These are phyloP conservation scores for Hypoxylon cercidicola DNA, from an alignment of 495 filamentous ascomycete species.

Conservation along the genomic window DNA sequence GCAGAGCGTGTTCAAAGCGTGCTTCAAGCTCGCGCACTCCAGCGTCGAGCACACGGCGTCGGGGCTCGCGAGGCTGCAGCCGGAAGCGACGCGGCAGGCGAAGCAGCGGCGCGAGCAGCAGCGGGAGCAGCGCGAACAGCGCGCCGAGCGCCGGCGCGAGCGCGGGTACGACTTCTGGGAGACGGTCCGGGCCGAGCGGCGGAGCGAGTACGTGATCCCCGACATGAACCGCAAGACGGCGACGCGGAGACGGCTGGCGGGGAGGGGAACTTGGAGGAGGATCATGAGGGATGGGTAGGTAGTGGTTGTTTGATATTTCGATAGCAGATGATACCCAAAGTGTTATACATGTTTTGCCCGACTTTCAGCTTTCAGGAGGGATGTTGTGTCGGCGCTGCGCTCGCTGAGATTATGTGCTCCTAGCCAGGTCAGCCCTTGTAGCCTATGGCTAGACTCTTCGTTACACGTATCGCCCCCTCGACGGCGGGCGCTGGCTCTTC, in stretches of 20 bases:
- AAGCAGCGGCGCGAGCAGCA: constrained; percentile 39
- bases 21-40: constrained; percentile 30
- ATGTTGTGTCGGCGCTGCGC: too few species aligned
- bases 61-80: constrained; percentile 40
- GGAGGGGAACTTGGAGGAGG: constrained; percentile 30
- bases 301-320: too few species aligned
- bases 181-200: constrained; percentile 48
- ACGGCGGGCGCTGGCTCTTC: too few species aligned
- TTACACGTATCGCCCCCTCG: too few species aligned
- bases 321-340: too few species aligned
- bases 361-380: too few species aligned
- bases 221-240: constrained; percentile 50
- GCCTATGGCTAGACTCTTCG: too few species aligned
- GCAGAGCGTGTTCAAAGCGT: constrained; percentile 45
- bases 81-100: constrained; percentile 40
- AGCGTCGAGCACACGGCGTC: constrained; percentile 24
- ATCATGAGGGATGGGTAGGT: constrained; percentile 24
- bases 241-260: constrained; percentile 19
- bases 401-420: too few species aligned
- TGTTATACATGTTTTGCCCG: too few species aligned
- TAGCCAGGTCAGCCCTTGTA: too few species aligned
- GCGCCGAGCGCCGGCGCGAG: constrained; percentile 45
- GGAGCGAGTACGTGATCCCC: constrained; percentile 53
- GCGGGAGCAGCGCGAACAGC: constrained; percentile 38
- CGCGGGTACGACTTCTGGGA: constrained; percentile 58